Evolutionary conservation across 2,329 filamentous ascomycete species (phyloP).

Genomic region (Chaetomium sp.): DNA sequence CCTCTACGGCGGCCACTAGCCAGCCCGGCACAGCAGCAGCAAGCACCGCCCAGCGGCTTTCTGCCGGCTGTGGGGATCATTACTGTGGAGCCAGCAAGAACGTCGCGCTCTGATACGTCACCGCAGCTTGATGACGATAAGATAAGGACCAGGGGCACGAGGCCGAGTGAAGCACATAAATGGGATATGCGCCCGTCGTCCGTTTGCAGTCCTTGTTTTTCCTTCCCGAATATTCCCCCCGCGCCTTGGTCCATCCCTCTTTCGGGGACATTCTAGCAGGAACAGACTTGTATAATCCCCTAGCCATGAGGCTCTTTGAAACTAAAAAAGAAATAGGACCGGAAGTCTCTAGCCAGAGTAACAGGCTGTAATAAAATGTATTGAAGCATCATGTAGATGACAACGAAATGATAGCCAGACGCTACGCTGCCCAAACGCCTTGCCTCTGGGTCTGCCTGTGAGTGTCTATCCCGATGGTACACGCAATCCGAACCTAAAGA

Average conservation of each 20-base stretch:
- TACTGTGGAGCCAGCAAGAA: constrained; percentile 2
- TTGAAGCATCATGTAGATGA: neutral
- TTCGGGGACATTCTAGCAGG: no score
- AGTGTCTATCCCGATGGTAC: neutral
- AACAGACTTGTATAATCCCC: no score
- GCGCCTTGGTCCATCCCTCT: no score
- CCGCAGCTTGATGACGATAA: constrained; percentile 16
- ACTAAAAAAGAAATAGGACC: no score
- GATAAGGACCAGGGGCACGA: constrained; percentile 15
- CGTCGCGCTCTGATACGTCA: constrained; percentile 23
- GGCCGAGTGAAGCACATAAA: neutral
- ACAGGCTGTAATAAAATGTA: neutral
- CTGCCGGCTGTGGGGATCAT: constrained; percentile 13
- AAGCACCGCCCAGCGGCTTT: constrained; percentile 9
- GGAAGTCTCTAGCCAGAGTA: no score
- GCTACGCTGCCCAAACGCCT: constrained; percentile 4
- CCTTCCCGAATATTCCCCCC: neutral
- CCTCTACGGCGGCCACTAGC: neutral
- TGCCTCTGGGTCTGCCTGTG: neutral
- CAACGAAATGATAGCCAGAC: neutral
- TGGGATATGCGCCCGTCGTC: neutral
- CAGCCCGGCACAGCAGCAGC: constrained; percentile 4
- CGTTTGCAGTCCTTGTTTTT: neutral
- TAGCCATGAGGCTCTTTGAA: no score
- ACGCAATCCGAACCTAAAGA: neutral